Evolutionary conservation across 2,329 filamentous ascomycete species (phyloP).

Genomic region (Cordyceps cateniannulata): DNA sequence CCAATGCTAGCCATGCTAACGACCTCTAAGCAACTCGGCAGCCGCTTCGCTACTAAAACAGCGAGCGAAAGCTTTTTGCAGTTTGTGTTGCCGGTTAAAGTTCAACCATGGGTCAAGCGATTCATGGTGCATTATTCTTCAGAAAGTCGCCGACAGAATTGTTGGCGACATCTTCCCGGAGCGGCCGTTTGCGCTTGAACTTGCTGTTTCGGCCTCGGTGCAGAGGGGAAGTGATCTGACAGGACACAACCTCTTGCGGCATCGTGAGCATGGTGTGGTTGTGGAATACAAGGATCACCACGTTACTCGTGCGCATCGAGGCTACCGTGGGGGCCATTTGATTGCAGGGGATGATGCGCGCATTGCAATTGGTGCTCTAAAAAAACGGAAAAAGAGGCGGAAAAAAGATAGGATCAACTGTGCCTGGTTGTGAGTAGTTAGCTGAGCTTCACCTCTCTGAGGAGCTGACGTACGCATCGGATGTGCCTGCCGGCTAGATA

Average conservation of each 20-base stretch:
- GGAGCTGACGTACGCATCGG: slow-evolving; percentile 1
- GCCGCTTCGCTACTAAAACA: not conserved
- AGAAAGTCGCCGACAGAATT: too few species aligned
- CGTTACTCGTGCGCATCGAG: not conserved
- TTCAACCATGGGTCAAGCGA: too few species aligned
- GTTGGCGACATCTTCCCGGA: too few species aligned
- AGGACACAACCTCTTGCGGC: not conserved
- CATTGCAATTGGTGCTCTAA: not conserved
- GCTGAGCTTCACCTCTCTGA: not conserved
- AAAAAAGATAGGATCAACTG: too few species aligned
- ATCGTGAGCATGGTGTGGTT: not conserved
- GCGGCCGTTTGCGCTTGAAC: too few species aligned
- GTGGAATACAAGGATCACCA: not conserved
- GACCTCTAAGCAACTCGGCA: not conserved
- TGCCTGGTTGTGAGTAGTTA: not conserved
- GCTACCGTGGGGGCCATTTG: not conserved
- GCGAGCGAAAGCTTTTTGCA: not conserved
- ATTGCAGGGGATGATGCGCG: not conserved
- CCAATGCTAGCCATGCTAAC: too few species aligned
- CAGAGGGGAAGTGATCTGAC: not conserved
- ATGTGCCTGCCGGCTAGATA: not conserved
- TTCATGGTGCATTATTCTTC: too few species aligned
- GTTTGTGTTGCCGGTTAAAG: too few species aligned
- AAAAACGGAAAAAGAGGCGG: too few species aligned
- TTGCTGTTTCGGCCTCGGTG: too few species aligned